Percentiles rank a stretch among this genome's conserved stretches.
Conservation (phyloP, 2,329 filamentous ascomycete species). For the Thelonectria discophora region DNA sequence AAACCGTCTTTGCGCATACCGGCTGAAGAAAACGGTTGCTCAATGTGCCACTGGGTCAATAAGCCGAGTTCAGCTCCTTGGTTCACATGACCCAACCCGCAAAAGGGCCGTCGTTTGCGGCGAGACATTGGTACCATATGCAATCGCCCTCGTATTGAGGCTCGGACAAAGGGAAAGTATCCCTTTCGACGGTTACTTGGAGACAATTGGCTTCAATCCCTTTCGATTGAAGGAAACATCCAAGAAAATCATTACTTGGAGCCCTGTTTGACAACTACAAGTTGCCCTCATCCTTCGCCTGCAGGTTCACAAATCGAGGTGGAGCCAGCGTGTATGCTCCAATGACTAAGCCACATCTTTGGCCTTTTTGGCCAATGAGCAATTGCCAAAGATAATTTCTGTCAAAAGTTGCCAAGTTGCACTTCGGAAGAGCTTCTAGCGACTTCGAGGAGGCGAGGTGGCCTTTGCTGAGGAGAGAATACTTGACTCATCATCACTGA, state of each 20-base stretch:
- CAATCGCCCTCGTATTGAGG: background rate
- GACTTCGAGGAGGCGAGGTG: conserved; percentile 41
- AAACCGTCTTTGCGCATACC: conserved; percentile 17
- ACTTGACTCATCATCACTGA: conserved; percentile 34
- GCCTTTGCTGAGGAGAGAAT: conserved; percentile 31
- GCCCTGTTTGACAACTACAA: background rate
- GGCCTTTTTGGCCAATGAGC: conserved; percentile 30
- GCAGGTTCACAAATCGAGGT: background rate
- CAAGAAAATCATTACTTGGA: too few species aligned
- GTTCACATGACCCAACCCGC: background rate
- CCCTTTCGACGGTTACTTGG: too few species aligned
- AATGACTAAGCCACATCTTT: conserved; percentile 31
- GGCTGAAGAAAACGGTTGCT: conserved; percentile 13
- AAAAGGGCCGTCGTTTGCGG: conserved; percentile 20
- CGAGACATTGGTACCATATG: conserved; percentile 5
- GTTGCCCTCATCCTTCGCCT: background rate
- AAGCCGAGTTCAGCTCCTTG: background rate
- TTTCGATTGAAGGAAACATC: background rate
- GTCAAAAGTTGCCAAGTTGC: conserved; percentile 41
- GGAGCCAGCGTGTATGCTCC: background rate
- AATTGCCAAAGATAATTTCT: conserved; percentile 32
- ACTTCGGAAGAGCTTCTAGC: conserved; percentile 35
- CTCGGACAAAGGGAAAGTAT: too few species aligned
- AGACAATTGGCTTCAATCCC: background rate
- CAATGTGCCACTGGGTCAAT: background rate